A percentile compares a stretch with the other conserved stretches of the same genome.
Conservation (phyloP, 2,329 filamentous ascomycete species). For the Huntiella omanensis region DNA sequence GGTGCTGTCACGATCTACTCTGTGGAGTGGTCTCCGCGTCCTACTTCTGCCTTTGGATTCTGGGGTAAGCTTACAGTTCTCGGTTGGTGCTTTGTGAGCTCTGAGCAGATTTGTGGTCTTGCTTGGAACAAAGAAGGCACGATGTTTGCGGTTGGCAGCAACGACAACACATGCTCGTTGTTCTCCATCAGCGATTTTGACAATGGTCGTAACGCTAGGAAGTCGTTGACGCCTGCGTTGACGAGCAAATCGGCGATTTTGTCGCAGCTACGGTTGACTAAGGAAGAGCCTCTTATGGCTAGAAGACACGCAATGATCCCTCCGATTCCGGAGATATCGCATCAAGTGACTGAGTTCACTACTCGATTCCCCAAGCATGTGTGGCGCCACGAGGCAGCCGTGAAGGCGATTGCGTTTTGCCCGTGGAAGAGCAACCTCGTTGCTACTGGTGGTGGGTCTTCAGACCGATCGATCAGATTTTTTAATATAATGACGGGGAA, state of each 20-base stretch:
- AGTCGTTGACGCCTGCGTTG: conserved; percentile 1
- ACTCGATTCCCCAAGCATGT: conserved; percentile 28
- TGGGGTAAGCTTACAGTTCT: conserved; percentile 60
- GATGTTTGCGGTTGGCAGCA: conserved; percentile 71
- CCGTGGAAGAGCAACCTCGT: conserved; percentile 79
- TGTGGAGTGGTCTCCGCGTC: conserved; percentile 55
- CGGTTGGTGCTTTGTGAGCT: conserved; percentile 58
- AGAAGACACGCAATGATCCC: conserved; percentile 1
- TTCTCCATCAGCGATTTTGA: conserved; percentile 51
- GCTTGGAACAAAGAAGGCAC: conserved; percentile 63
- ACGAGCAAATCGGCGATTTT: not conserved
- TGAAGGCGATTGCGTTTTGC: conserved; percentile 94
- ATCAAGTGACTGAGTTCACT: not conserved
- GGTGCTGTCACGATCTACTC: conserved; percentile 78
- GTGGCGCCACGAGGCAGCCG: conserved; percentile 67
- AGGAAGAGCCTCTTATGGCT: conserved; percentile 2
- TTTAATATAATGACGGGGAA: conserved; percentile 74
- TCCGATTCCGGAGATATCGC: not conserved
- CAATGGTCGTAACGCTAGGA: conserved; percentile 5
- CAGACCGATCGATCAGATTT: conserved; percentile 92
- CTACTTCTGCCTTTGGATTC: conserved; percentile 44
- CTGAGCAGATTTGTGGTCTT: conserved; percentile 84
- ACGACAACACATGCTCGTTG: conserved; percentile 76
- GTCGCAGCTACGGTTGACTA: conserved; percentile 1
- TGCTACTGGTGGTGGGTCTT: conserved; percentile 81